Evolutionary conservation across 192 early-diverging fungal genomes (phyloP), one percentile per base, ranked within the genome.

Genomic region (Funneliformis geosporum): DNA sequence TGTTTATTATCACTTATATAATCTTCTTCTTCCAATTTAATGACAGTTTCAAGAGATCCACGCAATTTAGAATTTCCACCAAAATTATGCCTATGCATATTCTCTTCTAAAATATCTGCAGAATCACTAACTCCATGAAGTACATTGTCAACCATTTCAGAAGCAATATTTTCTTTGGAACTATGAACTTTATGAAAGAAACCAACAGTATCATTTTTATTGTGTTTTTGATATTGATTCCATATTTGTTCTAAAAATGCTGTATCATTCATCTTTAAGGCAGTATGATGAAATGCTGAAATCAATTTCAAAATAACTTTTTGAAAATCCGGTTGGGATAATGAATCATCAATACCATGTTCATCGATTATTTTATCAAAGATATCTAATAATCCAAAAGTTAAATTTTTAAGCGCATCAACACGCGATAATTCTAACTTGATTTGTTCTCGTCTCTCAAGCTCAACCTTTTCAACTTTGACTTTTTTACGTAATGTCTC

Each of bases 21-120:
- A 33, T 83, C 83, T 14, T 80, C 70, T 33, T 84, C 85, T 28
- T 80, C 79, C 21, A 87, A 60, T 70, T 83, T 87, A 23, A 87
- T 25, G 0, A 87, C 86, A 0, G 86, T 87, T 73, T 87, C 86
- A 9, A 87, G 74, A 38, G 65, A 38, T 21, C 71, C 83, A 60
- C 68, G 46, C 33, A 69, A 68, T 10, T 83, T 80, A 3, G 61
- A 38, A 33, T 39, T 47, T 12, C 80, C 80, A 2, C 74, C 67
- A 76, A 85, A 85, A 1, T 71, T 50, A 44, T 76, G 79, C 25
- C 86, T 73, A 25, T 81, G 82, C 81, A 86, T 85, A 14, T 65
- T 83, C 64, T 85, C 65, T 60, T 87, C 86, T 12, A 87, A 39
- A 5, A 76, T 78, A 81, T 87, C 86, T 0, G 86, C 86, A 39